Evolutionary conservation across 768 basidiomycete genomes (phyloP).

Genomic region (Boletus vermiculosoides): DNA sequence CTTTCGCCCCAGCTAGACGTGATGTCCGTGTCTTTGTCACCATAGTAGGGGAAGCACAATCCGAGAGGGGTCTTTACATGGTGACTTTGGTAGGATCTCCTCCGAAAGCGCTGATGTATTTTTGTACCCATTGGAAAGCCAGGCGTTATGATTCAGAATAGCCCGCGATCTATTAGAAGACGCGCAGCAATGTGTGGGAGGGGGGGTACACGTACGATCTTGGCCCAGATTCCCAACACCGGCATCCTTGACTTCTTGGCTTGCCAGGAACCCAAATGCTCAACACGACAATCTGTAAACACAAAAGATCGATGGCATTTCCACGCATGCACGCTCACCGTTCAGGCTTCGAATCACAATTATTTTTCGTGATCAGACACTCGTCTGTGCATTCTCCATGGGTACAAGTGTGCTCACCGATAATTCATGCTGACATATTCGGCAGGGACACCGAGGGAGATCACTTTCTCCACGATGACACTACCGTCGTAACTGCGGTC

Average conservation of each 20-base stretch:
- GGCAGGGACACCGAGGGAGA: constrained; percentile 32
- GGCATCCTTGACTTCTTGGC: constrained; percentile 39
- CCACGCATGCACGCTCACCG: neutral
- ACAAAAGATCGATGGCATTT: neutral
- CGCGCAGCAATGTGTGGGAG: neutral
- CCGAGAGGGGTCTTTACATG: constrained; percentile 10
- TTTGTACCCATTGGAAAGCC: constrained; percentile 55
- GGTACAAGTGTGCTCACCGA: constrained; percentile 28
- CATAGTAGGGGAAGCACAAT: neutral
- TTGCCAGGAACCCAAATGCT: constrained; percentile 42
- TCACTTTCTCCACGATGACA: constrained; percentile 32
- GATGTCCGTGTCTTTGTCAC: neutral
- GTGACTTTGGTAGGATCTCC: constrained; percentile 51
- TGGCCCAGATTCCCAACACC: constrained; percentile 48
- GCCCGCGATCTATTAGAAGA: neutral
- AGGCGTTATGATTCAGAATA: constrained; percentile 25
- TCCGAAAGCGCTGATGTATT: constrained; percentile 58
- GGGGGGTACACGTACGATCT: constrained; percentile 36
- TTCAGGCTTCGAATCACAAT: neutral
- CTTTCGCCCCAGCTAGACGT: constrained; percentile 33
- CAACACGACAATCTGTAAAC: neutral
- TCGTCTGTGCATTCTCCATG: neutral
- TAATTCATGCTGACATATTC: constrained; percentile 43
- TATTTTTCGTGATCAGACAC: neutral
- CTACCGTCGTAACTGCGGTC: constrained; percentile 16